Conservation (phyloP, 257 asterid genomes). For the Verbascum thapsus region DNA sequence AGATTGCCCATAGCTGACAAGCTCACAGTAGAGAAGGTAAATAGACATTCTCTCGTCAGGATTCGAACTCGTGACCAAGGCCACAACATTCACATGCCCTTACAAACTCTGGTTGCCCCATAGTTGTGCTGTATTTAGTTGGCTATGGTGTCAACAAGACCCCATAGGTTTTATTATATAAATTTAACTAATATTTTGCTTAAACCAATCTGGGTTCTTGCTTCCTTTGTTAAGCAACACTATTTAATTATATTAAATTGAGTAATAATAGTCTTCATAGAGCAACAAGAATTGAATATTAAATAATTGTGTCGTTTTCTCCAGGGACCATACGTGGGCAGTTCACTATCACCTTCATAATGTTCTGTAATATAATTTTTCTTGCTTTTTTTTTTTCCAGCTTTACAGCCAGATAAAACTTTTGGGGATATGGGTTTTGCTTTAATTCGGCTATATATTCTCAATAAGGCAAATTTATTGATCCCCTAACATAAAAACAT, state of each 20-base stretch:
- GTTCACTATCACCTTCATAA: conserved; percentile 11
- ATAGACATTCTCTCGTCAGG: no score
- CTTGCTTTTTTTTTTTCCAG: background rate
- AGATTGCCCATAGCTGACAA: no score
- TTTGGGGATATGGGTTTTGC: background rate
- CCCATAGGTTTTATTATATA: conserved; percentile 18
- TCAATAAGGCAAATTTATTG: background rate
- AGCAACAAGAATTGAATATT: background rate
- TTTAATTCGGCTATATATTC: background rate
- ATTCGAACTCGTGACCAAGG: no score
- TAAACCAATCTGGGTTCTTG: conserved; percentile 7
- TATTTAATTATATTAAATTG: background rate
- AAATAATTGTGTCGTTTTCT: conserved; percentile 13
- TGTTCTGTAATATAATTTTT: background rate
- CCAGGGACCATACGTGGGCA: conserved; percentile 27
- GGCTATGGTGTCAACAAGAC: conserved; percentile 25
- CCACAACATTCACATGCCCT: no score
- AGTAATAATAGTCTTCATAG: background rate
- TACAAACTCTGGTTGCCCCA: no score
- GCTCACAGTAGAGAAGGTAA: no score
- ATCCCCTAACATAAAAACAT: background rate
- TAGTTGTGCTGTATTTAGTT: conserved; percentile 29
- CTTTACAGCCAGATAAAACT: background rate
- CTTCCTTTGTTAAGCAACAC: conserved; percentile 22
- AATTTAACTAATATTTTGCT: conserved; percentile 15